Percentiles rank a stretch among this genome's conserved stretches.
Conservation (phyloP, 306 rosid genomes). For the Lupinus albus region DNA sequence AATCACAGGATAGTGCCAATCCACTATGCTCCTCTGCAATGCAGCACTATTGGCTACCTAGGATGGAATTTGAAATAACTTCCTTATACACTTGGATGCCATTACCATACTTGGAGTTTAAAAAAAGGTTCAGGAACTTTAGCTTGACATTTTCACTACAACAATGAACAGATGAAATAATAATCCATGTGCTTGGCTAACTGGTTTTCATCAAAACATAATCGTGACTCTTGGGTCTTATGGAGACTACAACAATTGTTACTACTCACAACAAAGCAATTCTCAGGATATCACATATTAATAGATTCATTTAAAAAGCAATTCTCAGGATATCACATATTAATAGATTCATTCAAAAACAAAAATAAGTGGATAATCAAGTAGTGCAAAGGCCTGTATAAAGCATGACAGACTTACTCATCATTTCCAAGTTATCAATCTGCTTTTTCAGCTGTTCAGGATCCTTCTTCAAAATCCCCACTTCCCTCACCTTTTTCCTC, state of each 20-base stretch:
- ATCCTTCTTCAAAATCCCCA: conserved; percentile 97
- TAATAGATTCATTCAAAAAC: conserved; percentile 21
- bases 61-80: neutral
- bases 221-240: too few relatives aligned
- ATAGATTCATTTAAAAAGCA: too few relatives aligned
- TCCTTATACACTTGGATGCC: conserved; percentile 1
- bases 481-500: conserved; percentile 98
- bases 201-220: too few relatives aligned
- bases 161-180: neutral
- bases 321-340: conserved; percentile 4
- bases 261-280: conserved; percentile 1
- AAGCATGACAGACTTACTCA: conserved; percentile 80
- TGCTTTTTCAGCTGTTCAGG: conserved; percentile 83
- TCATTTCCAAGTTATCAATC: conserved; percentile 89
- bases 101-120: neutral
- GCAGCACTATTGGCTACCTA: too few relatives aligned
- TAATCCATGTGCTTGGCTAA: too few relatives aligned
- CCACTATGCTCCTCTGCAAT: too few relatives aligned
- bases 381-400: neutral
- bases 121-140: neutral
- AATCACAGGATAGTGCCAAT: too few relatives aligned
- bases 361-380: conserved; percentile 13
- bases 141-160: neutral
- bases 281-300: conserved; percentile 5
- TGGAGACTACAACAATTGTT: neutral